Evolutionary conservation across 176 grass and related monocot genomes (phyloP), one percentile per base, ranked within the genome.

Genomic region (Pontederia crassipes): DNA sequence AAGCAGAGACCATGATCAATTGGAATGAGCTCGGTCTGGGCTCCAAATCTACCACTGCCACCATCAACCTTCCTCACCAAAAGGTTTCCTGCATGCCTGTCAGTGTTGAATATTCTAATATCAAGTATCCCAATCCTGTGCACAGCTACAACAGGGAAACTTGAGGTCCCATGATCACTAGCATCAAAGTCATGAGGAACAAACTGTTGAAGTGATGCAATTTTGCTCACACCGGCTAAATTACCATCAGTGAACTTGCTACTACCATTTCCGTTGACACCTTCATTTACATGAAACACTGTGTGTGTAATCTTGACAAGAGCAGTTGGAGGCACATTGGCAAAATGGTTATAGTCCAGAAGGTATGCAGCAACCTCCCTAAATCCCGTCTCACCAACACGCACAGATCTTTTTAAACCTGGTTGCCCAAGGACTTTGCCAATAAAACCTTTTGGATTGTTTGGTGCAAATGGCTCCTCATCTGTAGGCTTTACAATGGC

Each of bases 1-100:
- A 95, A 78, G 79, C 85, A 86, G 7, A 95, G 80, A 67, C 85
- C 90, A 81, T 95, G 90, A 62, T 89, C 86, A 67, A 85, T 89
- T 70, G 86, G 86, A 74, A 85, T 89, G 45, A 89, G 65, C 66
- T 89, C 63, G 62, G 75, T 82, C 55, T 64, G 64, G 67, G 78
- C 72, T 9, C 72, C 78, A 67, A 89, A 82, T 63, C 67, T 66
- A 52, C 60, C 79, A 49, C 24, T 49, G 75, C 72, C 72, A 28
- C 49, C 78, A 48, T 57, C 51, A 62, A 70, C 51, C 64, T 85
- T 89, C 79, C 68, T 79, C 64, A 89, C 86, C 55, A 89, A 69
- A 71, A 89, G 75, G 68, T 89, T 89, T 51, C 86, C 86, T 55
- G 75, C 86, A 79, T 89, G 86, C 48, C 86, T 82, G 64, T 89